phyloP scores from a whole-genome alignment of 768 basidiomycete species.

The Xanthoconium stramineum region DNA sequence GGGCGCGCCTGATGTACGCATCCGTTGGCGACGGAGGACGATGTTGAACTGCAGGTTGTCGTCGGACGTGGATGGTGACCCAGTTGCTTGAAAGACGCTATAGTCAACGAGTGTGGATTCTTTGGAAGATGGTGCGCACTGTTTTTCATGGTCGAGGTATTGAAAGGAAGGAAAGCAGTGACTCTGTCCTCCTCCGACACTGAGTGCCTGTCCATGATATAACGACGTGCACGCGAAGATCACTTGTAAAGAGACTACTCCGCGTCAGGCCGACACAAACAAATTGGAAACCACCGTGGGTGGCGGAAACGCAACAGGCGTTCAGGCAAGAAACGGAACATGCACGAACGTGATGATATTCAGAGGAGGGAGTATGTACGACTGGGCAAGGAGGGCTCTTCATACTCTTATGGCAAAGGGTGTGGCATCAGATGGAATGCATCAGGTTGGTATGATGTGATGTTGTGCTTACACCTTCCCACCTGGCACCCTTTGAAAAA shows the following conservation, averaged over 20 bases:
- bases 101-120: background rate
- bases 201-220: conserved; percentile 9
- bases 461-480: no score
- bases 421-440: no score
- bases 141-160: background rate
- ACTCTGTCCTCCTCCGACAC: background rate
- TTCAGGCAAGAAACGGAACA: no score
- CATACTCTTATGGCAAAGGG: no score
- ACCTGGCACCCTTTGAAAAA: no score
- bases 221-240: background rate
- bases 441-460: no score
- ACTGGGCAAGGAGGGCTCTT: no score
- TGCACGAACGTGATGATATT: no score
- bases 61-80: conserved; percentile 36
- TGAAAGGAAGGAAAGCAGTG: background rate
- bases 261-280: background rate
- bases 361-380: no score
- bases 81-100: background rate
- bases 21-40: conserved; percentile 58
- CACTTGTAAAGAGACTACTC: background rate
- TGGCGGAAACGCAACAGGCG: no score
- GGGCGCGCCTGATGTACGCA: conserved; percentile 42
- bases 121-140: background rate
- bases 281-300: no score
- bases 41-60: conserved; percentile 46